These are phyloP conservation scores for Tetrapyrgos nigripes DNA, from an alignment of 1,284 basidiomycete genomes.

Conservation along the genomic window DNA sequence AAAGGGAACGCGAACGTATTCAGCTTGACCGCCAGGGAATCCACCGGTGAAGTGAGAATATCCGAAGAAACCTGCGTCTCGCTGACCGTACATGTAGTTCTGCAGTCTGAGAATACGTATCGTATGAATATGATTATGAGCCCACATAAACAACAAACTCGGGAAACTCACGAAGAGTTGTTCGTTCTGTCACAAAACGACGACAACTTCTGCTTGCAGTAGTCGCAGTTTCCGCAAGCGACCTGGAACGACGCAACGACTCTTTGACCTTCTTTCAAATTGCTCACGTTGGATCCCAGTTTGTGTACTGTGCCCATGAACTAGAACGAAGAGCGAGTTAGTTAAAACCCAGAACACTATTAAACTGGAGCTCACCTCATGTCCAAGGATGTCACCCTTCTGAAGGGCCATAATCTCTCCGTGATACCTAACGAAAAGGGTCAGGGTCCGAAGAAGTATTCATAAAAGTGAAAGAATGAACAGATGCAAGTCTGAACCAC, in stretches of 20 bases:
- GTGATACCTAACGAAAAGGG: constrained; percentile 42
- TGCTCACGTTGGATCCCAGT: constrained; percentile 67
- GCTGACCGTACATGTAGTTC: constrained; percentile 72
- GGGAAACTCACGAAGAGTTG: constrained; percentile 56
- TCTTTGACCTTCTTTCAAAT: constrained; percentile 66
- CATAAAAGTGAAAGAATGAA: constrained; percentile 31
- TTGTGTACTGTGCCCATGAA: constrained; percentile 77
- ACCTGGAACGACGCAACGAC: constrained; percentile 83
- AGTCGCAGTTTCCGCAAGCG: constrained; percentile 77
- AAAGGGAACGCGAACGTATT: constrained; percentile 73
- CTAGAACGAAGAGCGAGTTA: constrained; percentile 33
- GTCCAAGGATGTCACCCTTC: constrained; percentile 79
- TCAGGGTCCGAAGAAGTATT: background rate
- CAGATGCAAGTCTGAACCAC: constrained; percentile 74
- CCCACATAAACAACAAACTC: too few relatives aligned
- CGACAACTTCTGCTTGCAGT: constrained; percentile 75
- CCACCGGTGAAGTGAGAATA: constrained; percentile 80
- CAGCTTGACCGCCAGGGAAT: constrained; percentile 75
- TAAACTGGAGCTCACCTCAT: constrained; percentile 52
- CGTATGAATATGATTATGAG: background rate
- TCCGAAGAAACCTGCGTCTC: constrained; percentile 78
- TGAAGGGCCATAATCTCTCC: constrained; percentile 71
- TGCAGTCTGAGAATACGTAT: constrained; percentile 45
- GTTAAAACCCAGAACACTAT: background rate
- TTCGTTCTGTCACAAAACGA: constrained; percentile 80